phyloP scores from a whole-genome alignment of 129 eudicot species.

The Chrysanthemum seticuspe region DNA sequence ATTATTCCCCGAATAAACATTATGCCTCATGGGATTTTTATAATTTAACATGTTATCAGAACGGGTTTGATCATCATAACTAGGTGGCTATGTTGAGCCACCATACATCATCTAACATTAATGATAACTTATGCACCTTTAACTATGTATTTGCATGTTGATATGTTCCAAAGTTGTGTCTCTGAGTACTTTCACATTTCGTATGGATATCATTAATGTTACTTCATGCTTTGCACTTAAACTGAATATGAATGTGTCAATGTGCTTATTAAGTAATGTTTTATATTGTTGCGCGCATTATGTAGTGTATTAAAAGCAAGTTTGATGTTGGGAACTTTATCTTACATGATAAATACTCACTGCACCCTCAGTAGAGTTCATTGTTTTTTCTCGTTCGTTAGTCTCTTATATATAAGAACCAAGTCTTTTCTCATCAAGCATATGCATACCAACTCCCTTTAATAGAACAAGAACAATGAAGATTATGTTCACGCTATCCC shows the following conservation, averaged over 20 bases:
- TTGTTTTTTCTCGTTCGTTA: neutral
- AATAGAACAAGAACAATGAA: conserved; percentile 10
- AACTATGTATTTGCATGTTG: neutral
- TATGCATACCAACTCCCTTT: neutral
- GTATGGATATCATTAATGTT: conserved; percentile 1
- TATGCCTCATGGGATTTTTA: too few relatives aligned
- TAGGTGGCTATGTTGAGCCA: too few relatives aligned
- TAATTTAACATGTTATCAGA: too few relatives aligned
- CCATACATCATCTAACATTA: neutral
- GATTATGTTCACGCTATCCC: conserved; percentile 2
- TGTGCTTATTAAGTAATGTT: neutral
- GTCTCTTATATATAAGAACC: too few relatives aligned
- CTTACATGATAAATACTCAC: conserved; percentile 14
- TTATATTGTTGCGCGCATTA: neutral
- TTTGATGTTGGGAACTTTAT: conserved; percentile 13
- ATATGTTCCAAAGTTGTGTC: neutral
- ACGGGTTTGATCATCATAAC: too few relatives aligned
- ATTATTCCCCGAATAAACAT: too few relatives aligned
- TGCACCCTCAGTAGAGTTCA: neutral
- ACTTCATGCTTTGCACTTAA: conserved; percentile 13
- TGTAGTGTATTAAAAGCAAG: conserved; percentile 18
- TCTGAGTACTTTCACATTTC: neutral
- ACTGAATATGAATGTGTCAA: neutral
- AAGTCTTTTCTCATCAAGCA: neutral
- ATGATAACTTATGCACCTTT: neutral